Evolutionary conservation across 2,329 filamentous ascomycete genomes (phyloP), one percentile per base, ranked within the genome.

Genomic region (Pseudogymnoascus sp.): DNA sequence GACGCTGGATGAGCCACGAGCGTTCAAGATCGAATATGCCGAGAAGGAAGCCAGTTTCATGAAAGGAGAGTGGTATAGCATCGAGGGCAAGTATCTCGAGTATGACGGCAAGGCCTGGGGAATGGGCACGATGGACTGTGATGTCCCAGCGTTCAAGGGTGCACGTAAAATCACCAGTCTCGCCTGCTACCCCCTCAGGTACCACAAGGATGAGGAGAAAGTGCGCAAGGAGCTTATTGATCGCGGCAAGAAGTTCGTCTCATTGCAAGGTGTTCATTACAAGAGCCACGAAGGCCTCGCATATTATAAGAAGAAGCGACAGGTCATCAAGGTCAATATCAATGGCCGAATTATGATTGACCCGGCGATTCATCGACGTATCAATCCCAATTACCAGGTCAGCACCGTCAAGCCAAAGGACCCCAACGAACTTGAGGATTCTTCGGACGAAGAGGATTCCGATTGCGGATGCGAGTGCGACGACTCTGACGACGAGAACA

Each of bases 341-440:
- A 91, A 92, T 66, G 89, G 91, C 16, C 86, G 92, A 30, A 82
- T 96, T 66, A 96, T 96, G 91, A 80, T 96, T 23, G 92, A 96
- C 70, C 85, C 91, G 0, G 85, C 85, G 3, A 90, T 89, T 42
- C 92, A 95, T 75, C 85, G 91, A 7, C 84, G 90, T 35, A 90
- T 93, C 73, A 90, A 94, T 67, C 90, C 92, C 0, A 96, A 96
- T 72, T 96, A 96, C 67, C 84, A 83, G 0, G 84, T 93, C 68
- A 90, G 88, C 22, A 80, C 83, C 1, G 86, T 96, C 62, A 86
- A 88, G 59, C 84, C 89, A 0, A 88, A 89, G 67, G 87, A 92
- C 63, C 81, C 84, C 25, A 84, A 89, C 67, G 73, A 84, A 1
- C 69, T 85, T 1, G 80, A 81, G 5, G 76, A 75, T 22, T 78